Evolutionary conservation across 2,329 filamentous ascomycete species (phyloP).

Genomic region (Fusarium falciforme): DNA sequence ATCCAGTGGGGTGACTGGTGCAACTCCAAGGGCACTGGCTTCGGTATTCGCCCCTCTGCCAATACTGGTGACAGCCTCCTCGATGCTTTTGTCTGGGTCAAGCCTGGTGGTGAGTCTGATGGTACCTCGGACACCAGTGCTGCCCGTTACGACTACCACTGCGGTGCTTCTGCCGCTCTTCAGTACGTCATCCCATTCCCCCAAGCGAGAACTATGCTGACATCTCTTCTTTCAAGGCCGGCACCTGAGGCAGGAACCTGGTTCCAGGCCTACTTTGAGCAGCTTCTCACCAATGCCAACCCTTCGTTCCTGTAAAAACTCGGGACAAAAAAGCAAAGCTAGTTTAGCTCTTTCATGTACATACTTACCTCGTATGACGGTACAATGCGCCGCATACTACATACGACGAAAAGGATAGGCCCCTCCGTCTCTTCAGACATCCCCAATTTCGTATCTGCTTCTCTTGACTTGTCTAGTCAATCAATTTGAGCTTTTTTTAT

Average conservation of each 20-base stretch:
- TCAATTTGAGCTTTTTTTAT: background rate
- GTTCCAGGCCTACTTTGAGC: slow-evolving; percentile 72
- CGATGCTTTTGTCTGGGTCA: slow-evolving; percentile 78
- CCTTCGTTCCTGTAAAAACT: slow-evolving; percentile 55
- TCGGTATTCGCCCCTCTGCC: slow-evolving; percentile 72
- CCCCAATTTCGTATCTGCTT: background rate
- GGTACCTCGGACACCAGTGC: slow-evolving; percentile 61
- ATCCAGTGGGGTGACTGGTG: slow-evolving; percentile 75
- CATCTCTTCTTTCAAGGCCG: slow-evolving; percentile 56
- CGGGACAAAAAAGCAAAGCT: background rate
- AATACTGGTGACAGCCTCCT: slow-evolving; percentile 68
- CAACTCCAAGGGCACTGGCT: slow-evolving; percentile 72
- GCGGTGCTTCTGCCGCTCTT: slow-evolving; percentile 64
- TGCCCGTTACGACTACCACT: slow-evolving; percentile 53
- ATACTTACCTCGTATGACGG: background rate
- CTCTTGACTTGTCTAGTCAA: background rate
- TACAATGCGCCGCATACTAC: background rate
- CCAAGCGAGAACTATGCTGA: background rate
- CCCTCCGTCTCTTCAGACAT: background rate
- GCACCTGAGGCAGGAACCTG: slow-evolving; percentile 77
- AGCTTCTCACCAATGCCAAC: slow-evolving; percentile 66
- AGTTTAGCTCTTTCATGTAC: background rate
- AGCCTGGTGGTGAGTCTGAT: slow-evolving; percentile 72
- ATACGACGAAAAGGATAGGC: background rate
- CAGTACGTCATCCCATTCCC: slow-evolving; percentile 16